These are phyloP conservation scores for Plasmodium inui DNA, from an alignment of 169 alveolate genomes.

Conservation along the genomic window DNA sequence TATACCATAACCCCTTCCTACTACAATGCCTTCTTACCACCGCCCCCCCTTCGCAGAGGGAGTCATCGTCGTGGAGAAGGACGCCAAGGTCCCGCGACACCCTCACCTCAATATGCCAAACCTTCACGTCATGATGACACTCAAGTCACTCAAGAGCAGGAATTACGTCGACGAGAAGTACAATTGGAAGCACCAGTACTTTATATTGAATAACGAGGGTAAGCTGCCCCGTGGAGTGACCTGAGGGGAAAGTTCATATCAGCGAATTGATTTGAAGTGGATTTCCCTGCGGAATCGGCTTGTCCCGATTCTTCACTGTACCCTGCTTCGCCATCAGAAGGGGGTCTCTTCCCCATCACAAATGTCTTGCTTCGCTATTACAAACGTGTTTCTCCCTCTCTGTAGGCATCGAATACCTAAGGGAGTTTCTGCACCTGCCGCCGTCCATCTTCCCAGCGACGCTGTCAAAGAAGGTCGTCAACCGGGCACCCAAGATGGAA, in stretches of 20 bases:
- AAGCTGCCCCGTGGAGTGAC: neutral
- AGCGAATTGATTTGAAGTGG: too few relatives aligned
- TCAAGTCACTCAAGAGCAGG: conserved; percentile 90
- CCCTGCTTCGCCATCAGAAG: neutral
- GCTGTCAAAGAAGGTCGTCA: conserved; percentile 89
- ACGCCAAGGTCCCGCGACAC: conserved; percentile 88
- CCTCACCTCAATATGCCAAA: conserved; percentile 91
- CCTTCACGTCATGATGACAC: conserved; percentile 92
- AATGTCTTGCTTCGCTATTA: neutral
- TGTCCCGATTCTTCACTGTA: too few relatives aligned
- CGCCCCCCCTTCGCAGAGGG: conserved; percentile 83
- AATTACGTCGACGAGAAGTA: conserved; percentile 91
- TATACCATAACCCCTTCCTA: neutral
- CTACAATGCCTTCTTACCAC: neutral
- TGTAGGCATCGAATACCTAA: conserved; percentile 87
- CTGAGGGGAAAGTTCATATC: too few relatives aligned
- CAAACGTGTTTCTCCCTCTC: neutral
- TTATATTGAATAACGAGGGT: conserved; percentile 90
- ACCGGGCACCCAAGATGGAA: conserved; percentile 77
- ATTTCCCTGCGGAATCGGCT: too few relatives aligned
- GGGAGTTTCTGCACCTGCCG: conserved; percentile 92
- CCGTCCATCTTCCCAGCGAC: conserved; percentile 95
- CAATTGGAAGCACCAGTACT: conserved; percentile 93
- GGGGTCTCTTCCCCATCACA: neutral
- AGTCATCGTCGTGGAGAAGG: conserved; percentile 90